Evolutionary conservation across 345 rosid species (phyloP), one percentile per base, ranked within the genome.

Genomic region (Adansonia digitata): DNA sequence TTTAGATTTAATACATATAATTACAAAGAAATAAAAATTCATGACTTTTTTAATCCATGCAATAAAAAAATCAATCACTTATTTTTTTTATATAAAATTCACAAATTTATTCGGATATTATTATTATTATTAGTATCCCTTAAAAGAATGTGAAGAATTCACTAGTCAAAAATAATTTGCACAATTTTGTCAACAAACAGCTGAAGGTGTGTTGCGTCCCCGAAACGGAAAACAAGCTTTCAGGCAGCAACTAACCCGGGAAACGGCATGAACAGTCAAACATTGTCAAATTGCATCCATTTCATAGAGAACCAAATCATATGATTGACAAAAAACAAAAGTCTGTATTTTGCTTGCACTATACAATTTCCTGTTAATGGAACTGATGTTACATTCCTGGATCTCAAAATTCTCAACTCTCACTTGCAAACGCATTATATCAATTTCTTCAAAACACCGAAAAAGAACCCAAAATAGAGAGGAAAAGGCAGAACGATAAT

Each of bases 331-430:
- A 64, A 60, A 37, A 51, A n/a, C n/a, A 48, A 11, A 29, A 39
- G 43, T 39, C 55, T 40, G 53, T 61, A 12, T 45, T 52, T 34
- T 18, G 43, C 22, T 34, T 18, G 43, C 22, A 34, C 84, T 80
- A 48, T 83, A 86, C 88, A 83, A 52, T 63, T 74, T 57, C 72
- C 29, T 56, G 74, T 59, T 15, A 52, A 74, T 39, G 69, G 53
- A 31, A 14, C 71, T 65, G 51, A 14, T 42, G 43, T 65, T 80
- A 81, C 84, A 77, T 74, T 43, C 67, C 59, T 46, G 34, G 53
- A 77, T 75, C 80, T 65, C 72, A 77, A 77, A 76, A 77, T 40
- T n/a, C 62, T 34, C 22, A 53, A 53, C n/a, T 48, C 80, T 62
- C 60, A 37, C 63, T n/a, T n/a, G n/a, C n/a, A n/a, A 18, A 65